Evolutionary conservation across 225 moss, liverwort and hornwort genomes (phyloP).

Genomic region (Marchantia polymorpha): DNA sequence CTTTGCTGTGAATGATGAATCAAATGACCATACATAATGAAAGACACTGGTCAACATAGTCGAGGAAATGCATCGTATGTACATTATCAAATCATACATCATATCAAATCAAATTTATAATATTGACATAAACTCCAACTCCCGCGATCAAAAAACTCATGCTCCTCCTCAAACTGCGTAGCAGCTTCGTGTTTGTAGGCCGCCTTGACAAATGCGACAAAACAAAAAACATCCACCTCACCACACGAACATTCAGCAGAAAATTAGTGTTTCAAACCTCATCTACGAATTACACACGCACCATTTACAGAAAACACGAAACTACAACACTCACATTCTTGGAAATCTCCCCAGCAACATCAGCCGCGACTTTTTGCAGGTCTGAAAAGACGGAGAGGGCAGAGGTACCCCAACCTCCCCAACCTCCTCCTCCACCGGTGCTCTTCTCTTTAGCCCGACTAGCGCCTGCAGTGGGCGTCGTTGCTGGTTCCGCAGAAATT

Average conservation of each 20-base stretch:
- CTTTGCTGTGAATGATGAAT: neutral
- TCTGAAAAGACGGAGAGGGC: slow-evolving; percentile 84
- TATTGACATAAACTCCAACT: neutral
- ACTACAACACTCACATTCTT: slow-evolving; percentile 55
- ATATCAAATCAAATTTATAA: no score
- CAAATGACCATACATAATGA: neutral
- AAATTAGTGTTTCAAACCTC: neutral
- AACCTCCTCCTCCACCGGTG: slow-evolving; percentile 52
- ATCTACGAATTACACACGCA: neutral
- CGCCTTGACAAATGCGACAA: neutral
- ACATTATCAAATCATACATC: no score
- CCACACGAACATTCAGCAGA: neutral
- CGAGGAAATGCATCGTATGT: neutral
- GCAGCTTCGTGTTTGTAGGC: neutral
- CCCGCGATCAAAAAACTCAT: no score
- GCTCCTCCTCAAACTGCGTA: neutral
- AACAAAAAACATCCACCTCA: neutral
- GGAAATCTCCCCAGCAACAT: slow-evolving; percentile 90
- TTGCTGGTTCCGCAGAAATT: slow-evolving; percentile 21
- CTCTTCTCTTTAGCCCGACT: slow-evolving; percentile 27
- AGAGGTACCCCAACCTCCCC: slow-evolving; percentile 93
- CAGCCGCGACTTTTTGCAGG: slow-evolving; percentile 78
- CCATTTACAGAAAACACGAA: neutral
- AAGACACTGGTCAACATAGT: neutral
- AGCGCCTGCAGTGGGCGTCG: slow-evolving; percentile 14